Evolutionary conservation across 2,329 filamentous ascomycete genomes (phyloP), one percentile per base, ranked within the genome.

Genomic region (Diplodia mutila): DNA sequence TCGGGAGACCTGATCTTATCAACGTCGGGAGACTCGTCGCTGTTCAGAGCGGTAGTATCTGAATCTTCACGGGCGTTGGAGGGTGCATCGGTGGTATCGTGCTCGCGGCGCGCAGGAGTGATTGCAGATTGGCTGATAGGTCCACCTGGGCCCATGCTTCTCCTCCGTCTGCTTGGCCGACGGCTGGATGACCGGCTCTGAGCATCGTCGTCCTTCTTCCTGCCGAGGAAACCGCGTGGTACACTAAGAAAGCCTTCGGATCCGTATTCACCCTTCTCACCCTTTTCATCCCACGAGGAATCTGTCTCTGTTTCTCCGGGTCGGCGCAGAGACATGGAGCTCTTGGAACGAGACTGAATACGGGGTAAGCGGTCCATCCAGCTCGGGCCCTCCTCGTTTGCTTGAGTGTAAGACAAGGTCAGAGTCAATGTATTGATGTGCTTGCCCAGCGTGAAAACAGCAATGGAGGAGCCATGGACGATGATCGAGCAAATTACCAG

Each of bases 391-490:
- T 97, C 92, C 67, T 97, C 94, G 61, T 91, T 91, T 21, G 90
- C 93, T 69, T 90, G 88, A 0, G 95, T 99, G 81, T 98, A 99
- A 0, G 95, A 97, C 87, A 99, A 92, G 66, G 95, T 97, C 69
- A 99, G 85, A 0, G 92, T 94, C 72, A 99, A 82, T 0, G 95
- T 98, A 81, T 98, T 98, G 86, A 99, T 99, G 69, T 92, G 94
- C 80, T 98, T 99, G 73, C 95, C 95, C 1, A 99, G 87, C 0
- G 95, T 98, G 74, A 99, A 99, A 9, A 99, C 95, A 5, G 95
- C 95, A 73, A 99, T 91, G 0, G 95, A 98, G n/a, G 95, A 98
- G 25, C 95, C 95, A 75, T 99, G 95, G 1, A 99, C 92, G 46
- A 98, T 81, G 73, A 99, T 99, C 14, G 95, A 99, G 3, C 91